Conservation (phyloP, 2,329 filamentous ascomycete species). For the Xylariaceae sp. region DNA sequence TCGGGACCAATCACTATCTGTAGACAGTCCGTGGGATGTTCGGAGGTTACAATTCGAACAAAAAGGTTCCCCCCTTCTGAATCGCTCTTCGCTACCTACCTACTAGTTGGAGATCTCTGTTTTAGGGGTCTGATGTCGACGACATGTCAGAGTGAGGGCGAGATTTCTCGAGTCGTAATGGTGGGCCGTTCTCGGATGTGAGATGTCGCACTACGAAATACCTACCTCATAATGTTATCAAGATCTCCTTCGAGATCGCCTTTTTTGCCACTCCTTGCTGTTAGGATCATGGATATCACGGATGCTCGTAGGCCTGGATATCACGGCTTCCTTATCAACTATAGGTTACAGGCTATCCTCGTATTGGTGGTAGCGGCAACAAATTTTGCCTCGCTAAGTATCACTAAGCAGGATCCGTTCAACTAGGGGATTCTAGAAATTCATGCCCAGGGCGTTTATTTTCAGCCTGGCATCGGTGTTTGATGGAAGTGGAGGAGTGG, state of each 20-base stretch:
- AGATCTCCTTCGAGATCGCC: neutral
- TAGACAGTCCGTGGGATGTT: neutral
- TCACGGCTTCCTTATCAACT: constrained; percentile 9
- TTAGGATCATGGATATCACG: too few relatives aligned
- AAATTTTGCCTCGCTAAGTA: neutral
- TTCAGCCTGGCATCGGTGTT: too few relatives aligned
- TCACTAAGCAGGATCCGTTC: constrained; percentile 1
- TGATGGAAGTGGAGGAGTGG: too few relatives aligned
- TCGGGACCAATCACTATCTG: neutral
- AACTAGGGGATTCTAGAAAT: constrained; percentile 10
- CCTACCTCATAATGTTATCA: neutral
- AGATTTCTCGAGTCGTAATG: constrained; percentile 7
- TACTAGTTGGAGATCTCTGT: neutral
- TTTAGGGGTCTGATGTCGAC: neutral
- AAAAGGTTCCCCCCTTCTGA: neutral
- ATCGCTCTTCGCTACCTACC: neutral
- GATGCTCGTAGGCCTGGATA: neutral
- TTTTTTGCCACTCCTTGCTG: constrained; percentile 5
- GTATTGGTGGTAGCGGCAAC: constrained; percentile 6
- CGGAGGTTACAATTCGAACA: neutral
- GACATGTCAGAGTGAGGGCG: neutral
- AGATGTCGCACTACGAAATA: constrained; percentile 11
- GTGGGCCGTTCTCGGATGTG: constrained; percentile 20
- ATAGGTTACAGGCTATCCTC: constrained; percentile 7
- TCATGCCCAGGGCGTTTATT: neutral